Evolutionary conservation across 495 filamentous ascomycete species (phyloP), one percentile per base, ranked within the genome.

Genomic region (Penicilliopsis zonata): DNA sequence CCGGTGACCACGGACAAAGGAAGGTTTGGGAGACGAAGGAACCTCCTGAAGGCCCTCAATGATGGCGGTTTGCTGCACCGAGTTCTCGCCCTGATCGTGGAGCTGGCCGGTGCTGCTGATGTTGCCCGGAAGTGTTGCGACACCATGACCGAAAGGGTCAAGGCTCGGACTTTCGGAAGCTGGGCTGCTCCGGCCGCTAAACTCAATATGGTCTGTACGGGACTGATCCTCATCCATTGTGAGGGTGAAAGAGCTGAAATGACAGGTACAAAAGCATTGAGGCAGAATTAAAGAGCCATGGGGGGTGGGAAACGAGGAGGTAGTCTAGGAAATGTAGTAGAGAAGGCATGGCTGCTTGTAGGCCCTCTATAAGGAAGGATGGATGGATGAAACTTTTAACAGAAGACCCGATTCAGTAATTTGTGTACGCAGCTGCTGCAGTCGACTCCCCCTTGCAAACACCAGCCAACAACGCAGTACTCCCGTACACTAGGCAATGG

Each of bases 1-100:
- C 40, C 59, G 59, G 38, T 63, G 59, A 46, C 59, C 57, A 55
- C 57, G 59, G 28, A 59, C 47, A 38, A 50, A 63, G 33, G 53
- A 43, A 51, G 52, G 48, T 49, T 55, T 55, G 48, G 56, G n/a
- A 13, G 25, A 49, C 15, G 16, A 30, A 30, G 13, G 18, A 7
- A 24, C n/a, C n/a, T n/a, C 6, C 28, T 30, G 28, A 15, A 44
- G 44, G 33, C 43, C 46, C 48, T 52, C 55, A 52, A 58, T 60
- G 45, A 41, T 62, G 55, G 48, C 53, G 52, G 53, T 5, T 12
- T 27, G 25, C 10, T 27, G n/a, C 25, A 27, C 4, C n/a, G n/a
- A 9, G n/a, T 13, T 5, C 25, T 27, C 21, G 21, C n/a, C 13
- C 12, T 8, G 22, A 23, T 31, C 13, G 6, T 20, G 29, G 28